phyloP scores from a whole-genome alignment of 2,329 filamentous ascomycete genomes.

The Botrytis galanthina region DNA sequence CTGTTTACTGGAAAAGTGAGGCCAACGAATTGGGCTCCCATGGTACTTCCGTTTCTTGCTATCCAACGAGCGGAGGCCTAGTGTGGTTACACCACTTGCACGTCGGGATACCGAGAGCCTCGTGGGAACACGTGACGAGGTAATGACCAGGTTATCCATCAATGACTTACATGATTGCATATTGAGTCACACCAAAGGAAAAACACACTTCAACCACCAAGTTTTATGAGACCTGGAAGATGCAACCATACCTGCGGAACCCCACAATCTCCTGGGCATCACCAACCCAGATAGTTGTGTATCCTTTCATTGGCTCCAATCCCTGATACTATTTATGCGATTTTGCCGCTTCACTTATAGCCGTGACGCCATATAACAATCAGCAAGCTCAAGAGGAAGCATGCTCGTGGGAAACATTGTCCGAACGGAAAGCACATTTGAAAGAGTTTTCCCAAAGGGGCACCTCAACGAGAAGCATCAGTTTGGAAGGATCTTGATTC shows the following conservation, averaged over 20 bases:
- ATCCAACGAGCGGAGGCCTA: conserved; percentile 22
- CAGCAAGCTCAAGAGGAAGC: neutral
- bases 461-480: neutral
- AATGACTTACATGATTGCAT: conserved; percentile 17
- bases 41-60: neutral
- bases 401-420: neutral
- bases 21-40: conserved; percentile 6
- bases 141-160: conserved; percentile 13
- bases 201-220: neutral
- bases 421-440: neutral
- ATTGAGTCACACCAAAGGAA: neutral
- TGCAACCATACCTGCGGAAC: neutral
- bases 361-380: neutral
- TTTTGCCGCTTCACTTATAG: neutral
- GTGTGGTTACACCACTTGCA: conserved; percentile 25
- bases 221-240: neutral
- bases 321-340: neutral
- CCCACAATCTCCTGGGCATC: neutral
- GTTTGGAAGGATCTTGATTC: neutral
- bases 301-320: neutral
- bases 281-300: neutral
- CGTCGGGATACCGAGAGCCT: conserved; percentile 9
- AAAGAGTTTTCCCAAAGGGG: neutral
- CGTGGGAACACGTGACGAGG: conserved; percentile 1
- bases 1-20: conserved; percentile 27